phyloP scores from a whole-genome alignment of 2,329 filamentous ascomycete genomes.

The Xylaria sp. region DNA sequence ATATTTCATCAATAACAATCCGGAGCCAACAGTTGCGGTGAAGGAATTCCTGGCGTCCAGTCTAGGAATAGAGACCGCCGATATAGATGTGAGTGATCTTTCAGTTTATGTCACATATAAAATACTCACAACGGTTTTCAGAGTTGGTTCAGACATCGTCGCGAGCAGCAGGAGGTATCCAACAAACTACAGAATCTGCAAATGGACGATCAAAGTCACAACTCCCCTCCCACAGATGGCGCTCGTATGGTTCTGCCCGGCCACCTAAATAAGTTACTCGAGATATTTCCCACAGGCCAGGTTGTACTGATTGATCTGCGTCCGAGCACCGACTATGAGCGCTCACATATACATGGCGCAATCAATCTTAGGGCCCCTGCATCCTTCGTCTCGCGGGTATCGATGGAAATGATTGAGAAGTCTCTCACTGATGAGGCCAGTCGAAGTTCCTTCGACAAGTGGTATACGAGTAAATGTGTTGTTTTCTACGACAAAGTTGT shows the following conservation, averaged over 20 bases:
- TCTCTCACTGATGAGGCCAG: constrained; percentile 62
- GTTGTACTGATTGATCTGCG: constrained; percentile 63
- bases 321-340: constrained; percentile 58
- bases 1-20: constrained; percentile 60
- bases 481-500: constrained; percentile 65
- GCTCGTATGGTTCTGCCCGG: constrained; percentile 63
- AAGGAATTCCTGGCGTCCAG: constrained; percentile 66
- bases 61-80: constrained; percentile 61
- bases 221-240: constrained; percentile 46
- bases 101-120: background rate
- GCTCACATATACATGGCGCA: constrained; percentile 63
- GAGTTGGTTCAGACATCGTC: constrained; percentile 66
- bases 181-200: constrained; percentile 59
- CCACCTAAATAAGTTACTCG: constrained; percentile 62
- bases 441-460: constrained; percentile 59
- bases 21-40: constrained; percentile 61
- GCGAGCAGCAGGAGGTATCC: constrained; percentile 60
- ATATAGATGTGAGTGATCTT: constrained; percentile 58
- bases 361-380: constrained; percentile 64
- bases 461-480: constrained; percentile 60
- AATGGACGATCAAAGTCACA: constrained; percentile 52
- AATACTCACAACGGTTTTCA: constrained; percentile 41
- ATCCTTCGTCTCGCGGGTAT: constrained; percentile 60
- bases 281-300: constrained; percentile 60
- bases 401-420: constrained; percentile 63